Evolutionary conservation across 2,329 filamentous ascomycete species (phyloP).

Genomic region (Amphichorda felina): DNA sequence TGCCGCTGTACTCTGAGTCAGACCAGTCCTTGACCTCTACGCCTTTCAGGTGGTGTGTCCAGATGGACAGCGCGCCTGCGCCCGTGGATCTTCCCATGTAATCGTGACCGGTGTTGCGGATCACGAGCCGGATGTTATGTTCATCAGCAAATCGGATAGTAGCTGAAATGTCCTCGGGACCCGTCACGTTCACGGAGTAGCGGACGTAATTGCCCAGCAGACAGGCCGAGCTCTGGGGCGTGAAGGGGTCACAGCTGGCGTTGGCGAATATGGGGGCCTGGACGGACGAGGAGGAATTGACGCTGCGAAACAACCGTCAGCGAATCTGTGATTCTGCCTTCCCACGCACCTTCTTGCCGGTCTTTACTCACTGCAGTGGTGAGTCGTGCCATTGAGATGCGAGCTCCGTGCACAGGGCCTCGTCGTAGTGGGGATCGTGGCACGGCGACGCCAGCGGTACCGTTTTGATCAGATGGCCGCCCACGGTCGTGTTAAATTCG

Average conservation of each 20-base stretch:
- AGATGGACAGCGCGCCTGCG: constrained; percentile 17
- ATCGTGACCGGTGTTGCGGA: constrained; percentile 32
- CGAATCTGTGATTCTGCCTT: not conserved
- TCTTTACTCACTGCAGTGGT: not conserved
- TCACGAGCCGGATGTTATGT: constrained; percentile 24
- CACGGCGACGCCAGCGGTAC: constrained; percentile 30
- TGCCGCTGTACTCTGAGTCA: constrained; percentile 30
- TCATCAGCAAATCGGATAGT: constrained; percentile 29
- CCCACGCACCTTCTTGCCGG: not conserved
- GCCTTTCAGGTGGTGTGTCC: constrained; percentile 21
- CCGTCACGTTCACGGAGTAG: constrained; percentile 13
- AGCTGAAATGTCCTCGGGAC: constrained; percentile 6
- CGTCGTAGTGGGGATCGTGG: constrained; percentile 30
- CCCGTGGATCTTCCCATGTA: constrained; percentile 20
- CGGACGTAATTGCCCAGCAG: constrained; percentile 9
- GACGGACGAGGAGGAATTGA: constrained; percentile 11
- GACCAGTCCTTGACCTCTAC: constrained; percentile 29
- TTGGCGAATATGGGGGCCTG: constrained; percentile 26
- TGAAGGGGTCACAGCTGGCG: constrained; percentile 23
- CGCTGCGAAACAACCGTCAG: not conserved
- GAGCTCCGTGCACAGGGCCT: constrained; percentile 23
- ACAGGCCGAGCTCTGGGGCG: constrained; percentile 27
- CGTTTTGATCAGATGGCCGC: constrained; percentile 11
- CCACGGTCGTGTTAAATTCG: constrained; percentile 7
- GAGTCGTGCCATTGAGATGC: constrained; percentile 12